These are phyloP conservation scores for Mortierella sp. DNA, from an alignment of 371 early-diverging fungal species.

Conservation along the genomic window DNA sequence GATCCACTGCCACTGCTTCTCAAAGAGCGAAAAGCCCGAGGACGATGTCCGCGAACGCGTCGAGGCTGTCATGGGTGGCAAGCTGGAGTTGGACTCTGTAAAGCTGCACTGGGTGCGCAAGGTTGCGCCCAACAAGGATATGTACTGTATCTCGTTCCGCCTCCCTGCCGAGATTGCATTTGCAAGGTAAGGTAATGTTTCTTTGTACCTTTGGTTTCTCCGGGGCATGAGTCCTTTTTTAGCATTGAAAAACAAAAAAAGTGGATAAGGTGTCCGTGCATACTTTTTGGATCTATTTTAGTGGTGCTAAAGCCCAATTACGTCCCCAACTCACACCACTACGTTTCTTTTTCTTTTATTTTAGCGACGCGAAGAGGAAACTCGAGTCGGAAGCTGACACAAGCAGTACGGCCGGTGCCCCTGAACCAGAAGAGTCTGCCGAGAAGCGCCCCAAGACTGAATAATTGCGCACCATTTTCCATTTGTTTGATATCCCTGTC, in stretches of 20 bases:
- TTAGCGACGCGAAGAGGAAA: slow-evolving; percentile 50
- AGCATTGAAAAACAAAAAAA: neutral
- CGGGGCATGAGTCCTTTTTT: neutral
- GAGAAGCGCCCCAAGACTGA: slow-evolving; percentile 49
- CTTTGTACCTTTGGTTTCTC: neutral
- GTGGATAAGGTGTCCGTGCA: no score
- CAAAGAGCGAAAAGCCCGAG: slow-evolving; percentile 80
- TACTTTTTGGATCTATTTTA: neutral
- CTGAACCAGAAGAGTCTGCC: slow-evolving; percentile 18
- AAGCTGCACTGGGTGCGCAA: slow-evolving; percentile 85
- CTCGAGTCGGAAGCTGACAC: slow-evolving; percentile 28
- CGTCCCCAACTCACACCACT: neutral
- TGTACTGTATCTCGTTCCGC: slow-evolving; percentile 94
- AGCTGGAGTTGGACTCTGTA: slow-evolving; percentile 62
- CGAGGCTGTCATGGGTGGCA: slow-evolving; percentile 63
- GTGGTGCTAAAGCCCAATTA: neutral
- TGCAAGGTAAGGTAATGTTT: slow-evolving; percentile 57
- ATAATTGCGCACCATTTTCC: neutral
- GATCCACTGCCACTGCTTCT: slow-evolving; percentile 97
- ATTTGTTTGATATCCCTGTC: neutral
- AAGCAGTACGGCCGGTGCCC: neutral
- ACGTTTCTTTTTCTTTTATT: neutral
- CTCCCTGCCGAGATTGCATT: slow-evolving; percentile 67
- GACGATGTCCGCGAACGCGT: slow-evolving; percentile 79
- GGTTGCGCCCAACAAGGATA: slow-evolving; percentile 98